Conservation (phyloP, 1,139 yeast species). For the Magnusiomyces sp. region DNA sequence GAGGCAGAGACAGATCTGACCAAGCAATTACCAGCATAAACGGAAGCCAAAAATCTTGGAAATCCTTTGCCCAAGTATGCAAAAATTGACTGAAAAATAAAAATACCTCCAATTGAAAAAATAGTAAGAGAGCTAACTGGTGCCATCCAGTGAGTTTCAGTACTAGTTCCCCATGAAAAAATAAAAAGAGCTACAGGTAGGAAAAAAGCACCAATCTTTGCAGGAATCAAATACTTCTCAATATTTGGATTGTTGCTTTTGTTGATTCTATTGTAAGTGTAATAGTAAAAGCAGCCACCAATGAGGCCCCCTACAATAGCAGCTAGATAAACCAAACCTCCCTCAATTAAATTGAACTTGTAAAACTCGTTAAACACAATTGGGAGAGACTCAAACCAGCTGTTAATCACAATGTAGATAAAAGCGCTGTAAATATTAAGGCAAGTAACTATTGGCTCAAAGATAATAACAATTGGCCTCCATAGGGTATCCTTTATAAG, state of each 20-base stretch:
- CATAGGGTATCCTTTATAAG: conserved; percentile 40
- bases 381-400: conserved; percentile 58
- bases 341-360: conserved; percentile 41
- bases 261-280: conserved; percentile 1
- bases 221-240: conserved; percentile 20
- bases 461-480: conserved; percentile 37
- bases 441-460: conserved; percentile 32
- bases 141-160: conserved; percentile 64
- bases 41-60: conserved; percentile 61
- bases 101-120: conserved; percentile 64
- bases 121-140: conserved; percentile 72
- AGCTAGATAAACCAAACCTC: conserved; percentile 42
- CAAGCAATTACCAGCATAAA: conserved; percentile 46
- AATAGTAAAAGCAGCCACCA: conserved; percentile 18
- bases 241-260: conserved; percentile 1
- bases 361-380: conserved; percentile 41
- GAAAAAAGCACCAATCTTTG: conserved; percentile 46
- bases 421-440: conserved; percentile 43
- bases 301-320: conserved; percentile 38
- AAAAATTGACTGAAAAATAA: conserved; percentile 65
- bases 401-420: conserved; percentile 45
- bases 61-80: conserved; percentile 63
- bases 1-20: conserved; percentile 46
- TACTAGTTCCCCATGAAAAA: conserved; percentile 70
- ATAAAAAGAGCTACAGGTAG: conserved; percentile 65